Evolutionary conservation across 768 basidiomycete species (phyloP), one percentile per base, ranked within the genome.

Genomic region (Lactarius psammicola): DNA sequence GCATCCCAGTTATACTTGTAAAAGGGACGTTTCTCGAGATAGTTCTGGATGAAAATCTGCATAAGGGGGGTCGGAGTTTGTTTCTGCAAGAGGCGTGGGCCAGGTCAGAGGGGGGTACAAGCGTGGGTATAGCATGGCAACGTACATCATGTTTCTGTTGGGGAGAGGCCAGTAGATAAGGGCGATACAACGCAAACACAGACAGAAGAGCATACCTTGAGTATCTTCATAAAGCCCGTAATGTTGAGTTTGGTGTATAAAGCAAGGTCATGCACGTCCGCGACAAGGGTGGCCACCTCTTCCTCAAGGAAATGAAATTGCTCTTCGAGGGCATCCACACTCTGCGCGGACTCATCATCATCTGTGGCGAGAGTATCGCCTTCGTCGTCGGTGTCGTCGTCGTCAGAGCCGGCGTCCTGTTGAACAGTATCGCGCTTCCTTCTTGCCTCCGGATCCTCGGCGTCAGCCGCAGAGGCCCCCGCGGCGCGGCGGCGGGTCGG

Each of bases 181-280:
- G 15, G 26, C 23, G 3, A 20, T 13, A 38, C 9, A 56, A n/a
- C 30, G 51, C 28, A 26, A 17, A 60, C 17, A 55, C 8, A 44
- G 26, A 56, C 13, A 51, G n/a, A 31, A 75, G 76, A 11, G 23
- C 55, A 56, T 66, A 89, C 91, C 84, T 98, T 98, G 67, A 98
- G 81, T 67, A 98, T 98, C 79, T 99, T 99, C 83, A 98, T 90
- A 75, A 99, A 99, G 11, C 97, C 97, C 1, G 97, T 98, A 72
- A 98, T 95, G 75, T 98, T 98, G 62, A 98, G 85, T 75, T 98
- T 98, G 3, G 96, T 95, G 75, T 95, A 91, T 34, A 98, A 80
- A 1, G 95, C 94, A 46, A 95, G 82, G 75, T 94, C 92, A 70
- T 95, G 92, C 13, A 93, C 91, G 69, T 92, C 90, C 0, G 96